Evolutionary conservation across 1,284 basidiomycete genomes (phyloP), one percentile per base, ranked within the genome.

Genomic region (Cryptococcus wingfieldii): DNA sequence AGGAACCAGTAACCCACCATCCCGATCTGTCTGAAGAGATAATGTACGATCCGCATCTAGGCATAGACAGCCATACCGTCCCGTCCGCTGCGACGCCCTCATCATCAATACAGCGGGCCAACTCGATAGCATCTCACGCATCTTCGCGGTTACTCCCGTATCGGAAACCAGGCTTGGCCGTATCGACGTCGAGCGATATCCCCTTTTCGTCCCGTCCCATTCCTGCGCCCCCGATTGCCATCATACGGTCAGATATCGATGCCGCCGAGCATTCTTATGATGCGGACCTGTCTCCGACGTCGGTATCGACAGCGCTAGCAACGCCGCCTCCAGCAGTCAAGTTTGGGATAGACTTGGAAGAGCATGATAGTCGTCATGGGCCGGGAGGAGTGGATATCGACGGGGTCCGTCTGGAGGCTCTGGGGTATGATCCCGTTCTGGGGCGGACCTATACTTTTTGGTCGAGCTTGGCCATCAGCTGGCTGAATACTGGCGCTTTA

Each of bases 391-490:
- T 64, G n/a, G 70, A 75, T 52, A 57, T 64, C 23, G 75, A 77
- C 57, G 64, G 66, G 7, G 59, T 62, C n/a, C 58, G 74, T 6
- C 55, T 77, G 13, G 64, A 69, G 54, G 72, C 76, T 54, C 51
- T 77, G 31, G 75, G 75, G 3, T 77, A 77, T 58, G 70, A 73
- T 55, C 63, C 73, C 14, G 74, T 75, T 1, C 57, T 77, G 16
- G 76, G 76, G 0, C 59, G 76, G 52, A 67, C 75, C 56, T 76
- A 75, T 55, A 75, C 69, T 0, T 76, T 77, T 39, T 77, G 76
- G 76, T 69, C 72, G 2, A 74, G 71, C 58, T 61, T 77, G 49
- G 55, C 63, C 23, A 71, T 77, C 44, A 64, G 62, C 9, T 73
- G 69, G 55, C 53, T 72, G 50, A 76, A 75, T 51, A 74, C 75